Evolutionary conservation across 78 protist genomes (phyloP).

Genomic region (Cavenderia fasciculata): DNA sequence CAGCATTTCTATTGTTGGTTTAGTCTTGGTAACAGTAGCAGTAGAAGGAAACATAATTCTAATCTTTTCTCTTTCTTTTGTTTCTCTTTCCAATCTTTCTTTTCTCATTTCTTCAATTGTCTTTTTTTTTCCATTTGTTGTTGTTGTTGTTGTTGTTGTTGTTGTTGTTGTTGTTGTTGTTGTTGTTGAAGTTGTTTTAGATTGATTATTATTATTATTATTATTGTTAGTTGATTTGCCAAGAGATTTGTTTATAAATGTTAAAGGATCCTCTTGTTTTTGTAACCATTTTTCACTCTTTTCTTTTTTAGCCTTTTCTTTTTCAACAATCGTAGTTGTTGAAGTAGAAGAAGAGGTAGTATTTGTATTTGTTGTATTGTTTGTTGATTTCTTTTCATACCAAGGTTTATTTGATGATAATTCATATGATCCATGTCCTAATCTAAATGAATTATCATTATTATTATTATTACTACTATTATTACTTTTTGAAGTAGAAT

Average conservation of each 20-base stretch:
- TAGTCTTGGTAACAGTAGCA: no score
- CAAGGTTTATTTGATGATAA: not conserved
- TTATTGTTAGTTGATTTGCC: no score
- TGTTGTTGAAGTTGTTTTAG: not conserved
- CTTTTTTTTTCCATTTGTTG: slow-evolving; percentile 3
- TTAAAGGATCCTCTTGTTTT: slow-evolving; percentile 36
- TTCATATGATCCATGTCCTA: slow-evolving; percentile 10
- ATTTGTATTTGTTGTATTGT: no score
- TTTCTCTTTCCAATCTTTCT: slow-evolving; percentile 64
- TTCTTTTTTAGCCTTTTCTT: no score
- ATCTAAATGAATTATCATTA: not conserved
- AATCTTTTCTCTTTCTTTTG: slow-evolving; percentile 60
- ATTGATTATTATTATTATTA: slow-evolving; percentile 7
- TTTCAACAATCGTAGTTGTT: no score
- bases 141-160: not conserved
- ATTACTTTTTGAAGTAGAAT: no score
- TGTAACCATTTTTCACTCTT: slow-evolving; percentile 42
- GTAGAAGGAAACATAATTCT: no score
- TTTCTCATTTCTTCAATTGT: slow-evolving; percentile 67
- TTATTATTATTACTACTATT: not conserved
- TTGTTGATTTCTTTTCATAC: no score
- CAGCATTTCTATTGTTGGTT: no score
- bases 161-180: not conserved
- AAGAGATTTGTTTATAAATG: not conserved
- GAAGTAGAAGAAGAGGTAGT: no score